A percentile compares a stretch with the other conserved stretches of the same genome.
Conservation (phyloP, 108 stramenopile species). For the Cyclotella baltica region DNA sequence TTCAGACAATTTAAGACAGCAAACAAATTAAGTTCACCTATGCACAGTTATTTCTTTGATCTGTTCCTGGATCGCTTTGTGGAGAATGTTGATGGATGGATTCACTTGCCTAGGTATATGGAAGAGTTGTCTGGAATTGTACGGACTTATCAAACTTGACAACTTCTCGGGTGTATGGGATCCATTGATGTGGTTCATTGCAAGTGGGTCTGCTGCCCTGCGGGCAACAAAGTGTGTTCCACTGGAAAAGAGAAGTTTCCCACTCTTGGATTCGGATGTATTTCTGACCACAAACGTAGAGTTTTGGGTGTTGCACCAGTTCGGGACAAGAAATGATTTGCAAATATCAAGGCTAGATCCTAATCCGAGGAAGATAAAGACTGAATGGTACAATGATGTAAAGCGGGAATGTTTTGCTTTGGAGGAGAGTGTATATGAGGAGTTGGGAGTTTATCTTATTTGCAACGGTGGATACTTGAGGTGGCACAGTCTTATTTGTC, state of each 20-base stretch:
- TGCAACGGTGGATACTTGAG: conserved; percentile 54
- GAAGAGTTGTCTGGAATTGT: no score
- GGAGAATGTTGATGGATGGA: no score
- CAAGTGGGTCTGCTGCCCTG: conserved; percentile 47
- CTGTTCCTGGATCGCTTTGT: no score
- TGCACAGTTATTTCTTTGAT: no score
- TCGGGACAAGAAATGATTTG: conserved; percentile 28
- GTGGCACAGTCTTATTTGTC: conserved; percentile 41
- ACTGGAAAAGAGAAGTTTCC: conserved; percentile 45
- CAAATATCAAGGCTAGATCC: conserved; percentile 10
- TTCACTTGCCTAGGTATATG: no score
- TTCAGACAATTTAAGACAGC: neutral
- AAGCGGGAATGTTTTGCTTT: conserved; percentile 8
- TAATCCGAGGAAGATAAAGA: neutral
- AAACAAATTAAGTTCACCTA: neutral
- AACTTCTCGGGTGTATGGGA: conserved; percentile 45
- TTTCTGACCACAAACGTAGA: conserved; percentile 3
- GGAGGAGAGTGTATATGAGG: neutral
- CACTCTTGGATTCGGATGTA: conserved; percentile 35
- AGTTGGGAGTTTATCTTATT: conserved; percentile 39
- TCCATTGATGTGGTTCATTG: conserved; percentile 54
- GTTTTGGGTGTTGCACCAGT: conserved; percentile 4
- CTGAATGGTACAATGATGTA: neutral
- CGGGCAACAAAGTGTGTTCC: conserved; percentile 14
- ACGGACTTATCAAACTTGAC: no score